Percentiles rank a stretch among this genome's conserved stretches.
Conservation (phyloP, 2,329 filamentous ascomycete genomes). For the Neopestalotiopsis clavispora region DNA sequence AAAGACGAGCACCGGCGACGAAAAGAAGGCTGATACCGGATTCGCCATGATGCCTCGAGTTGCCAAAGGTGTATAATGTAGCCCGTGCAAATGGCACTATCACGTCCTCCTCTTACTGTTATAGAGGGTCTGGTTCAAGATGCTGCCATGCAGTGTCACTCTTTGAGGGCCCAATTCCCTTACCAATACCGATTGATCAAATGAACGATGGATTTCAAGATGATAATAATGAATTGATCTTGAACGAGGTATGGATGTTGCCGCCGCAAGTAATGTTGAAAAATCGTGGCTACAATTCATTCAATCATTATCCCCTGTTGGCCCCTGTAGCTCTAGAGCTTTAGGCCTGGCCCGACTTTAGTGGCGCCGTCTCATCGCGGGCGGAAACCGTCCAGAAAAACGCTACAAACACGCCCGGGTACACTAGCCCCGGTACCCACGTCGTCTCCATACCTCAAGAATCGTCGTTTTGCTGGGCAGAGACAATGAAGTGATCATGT, state of each 20-base stretch:
- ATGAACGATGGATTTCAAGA: background rate
- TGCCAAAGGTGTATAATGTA: background rate
- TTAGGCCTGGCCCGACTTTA: background rate
- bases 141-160: background rate
- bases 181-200: background rate
- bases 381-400: background rate
- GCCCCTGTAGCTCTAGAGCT: background rate
- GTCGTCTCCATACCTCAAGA: constrained; percentile 9
- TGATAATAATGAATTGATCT: background rate
- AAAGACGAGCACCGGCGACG: constrained; percentile 56
- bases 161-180: background rate
- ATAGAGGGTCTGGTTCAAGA: background rate
- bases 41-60: constrained; percentile 27
- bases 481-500: constrained; percentile 1
- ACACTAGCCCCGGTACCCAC: background rate
- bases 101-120: background rate
- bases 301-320: background rate
- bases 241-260: background rate
- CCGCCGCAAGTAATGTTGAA: background rate
- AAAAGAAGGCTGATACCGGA: constrained; percentile 38
- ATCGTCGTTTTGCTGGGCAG: background rate
- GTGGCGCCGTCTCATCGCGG: background rate
- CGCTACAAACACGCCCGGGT: constrained; percentile 7
- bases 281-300: background rate
- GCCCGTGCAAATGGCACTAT: background rate